These are phyloP conservation scores for Pseudocercospora musae DNA, from an alignment of 2,329 filamentous ascomycete genomes.

Conservation along the genomic window DNA sequence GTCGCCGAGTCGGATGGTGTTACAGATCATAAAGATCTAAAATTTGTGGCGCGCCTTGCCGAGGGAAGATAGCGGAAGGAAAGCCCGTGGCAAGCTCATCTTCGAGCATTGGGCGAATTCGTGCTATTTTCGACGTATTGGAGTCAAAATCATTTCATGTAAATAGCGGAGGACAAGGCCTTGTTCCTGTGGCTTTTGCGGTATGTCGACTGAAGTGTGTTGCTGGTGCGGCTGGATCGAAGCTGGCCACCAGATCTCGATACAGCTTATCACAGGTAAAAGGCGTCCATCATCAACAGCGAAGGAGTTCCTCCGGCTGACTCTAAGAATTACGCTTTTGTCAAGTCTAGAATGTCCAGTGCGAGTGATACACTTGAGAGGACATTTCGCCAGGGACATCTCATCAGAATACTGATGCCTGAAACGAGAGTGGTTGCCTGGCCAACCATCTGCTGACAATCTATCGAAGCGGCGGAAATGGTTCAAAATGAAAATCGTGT, in stretches of 20 bases:
- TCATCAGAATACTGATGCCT: not conserved
- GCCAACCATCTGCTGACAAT: not conserved
- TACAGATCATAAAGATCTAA: slow-evolving; percentile 10
- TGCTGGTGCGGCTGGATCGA: not conserved
- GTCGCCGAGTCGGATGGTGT: not conserved
- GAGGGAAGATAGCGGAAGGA: slow-evolving; percentile 2
- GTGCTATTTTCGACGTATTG: not conserved
- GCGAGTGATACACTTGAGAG: too few relatives aligned
- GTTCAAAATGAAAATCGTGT: not conserved
- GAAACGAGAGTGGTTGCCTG: not conserved
- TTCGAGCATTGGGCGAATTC: slow-evolving; percentile 8
- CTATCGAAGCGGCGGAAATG: not conserved
- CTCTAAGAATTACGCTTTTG: too few relatives aligned
- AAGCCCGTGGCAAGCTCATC: not conserved
- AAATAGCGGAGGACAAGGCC: not conserved
- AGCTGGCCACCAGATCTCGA: not conserved
- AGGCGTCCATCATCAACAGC: not conserved
- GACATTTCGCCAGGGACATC: not conserved
- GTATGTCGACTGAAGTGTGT: slow-evolving; percentile 13
- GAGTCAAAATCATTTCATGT: not conserved
- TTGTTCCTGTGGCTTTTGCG: not conserved
- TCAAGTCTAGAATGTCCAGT: too few relatives aligned
- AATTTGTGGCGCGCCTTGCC: not conserved
- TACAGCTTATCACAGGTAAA: slow-evolving; percentile 8
- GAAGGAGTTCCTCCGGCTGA: too few relatives aligned